A percentile compares a stretch with the other conserved stretches of the same genome.
phyloP scores from a whole-genome alignment of 2,329 filamentous ascomycete species.

The Spiromastix sp. region DNA sequence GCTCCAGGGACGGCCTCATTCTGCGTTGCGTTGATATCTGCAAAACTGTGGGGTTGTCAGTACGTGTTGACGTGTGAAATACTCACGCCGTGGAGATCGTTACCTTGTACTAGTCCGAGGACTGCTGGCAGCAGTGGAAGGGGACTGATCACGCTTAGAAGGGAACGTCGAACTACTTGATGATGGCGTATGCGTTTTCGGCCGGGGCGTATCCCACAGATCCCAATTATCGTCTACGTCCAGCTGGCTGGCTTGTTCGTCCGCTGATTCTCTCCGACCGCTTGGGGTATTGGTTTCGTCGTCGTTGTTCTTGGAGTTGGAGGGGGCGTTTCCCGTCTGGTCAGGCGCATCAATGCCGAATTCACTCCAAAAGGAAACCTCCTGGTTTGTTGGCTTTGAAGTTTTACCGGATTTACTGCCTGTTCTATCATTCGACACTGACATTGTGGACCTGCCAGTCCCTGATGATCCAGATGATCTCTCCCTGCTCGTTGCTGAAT shows the following conservation, averaged over 20 bases:
- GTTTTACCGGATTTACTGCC: conserved; percentile 29
- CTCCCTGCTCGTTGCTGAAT: conserved; percentile 24
- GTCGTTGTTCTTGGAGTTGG: conserved; percentile 16
- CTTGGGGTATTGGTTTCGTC: conserved; percentile 19
- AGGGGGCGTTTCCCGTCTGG: conserved; percentile 25
- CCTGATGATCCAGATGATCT: conserved; percentile 17
- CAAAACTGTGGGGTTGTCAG: conserved; percentile 22
- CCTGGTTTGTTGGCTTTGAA: conserved; percentile 31
- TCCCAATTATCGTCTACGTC: conserved; percentile 45
- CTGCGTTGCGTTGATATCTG: conserved; percentile 24
- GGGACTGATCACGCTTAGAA: conserved; percentile 37
- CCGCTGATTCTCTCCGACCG: conserved; percentile 17
- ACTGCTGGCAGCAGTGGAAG: conserved; percentile 36
- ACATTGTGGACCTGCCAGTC: conserved; percentile 15
- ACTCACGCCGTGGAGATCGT: neutral
- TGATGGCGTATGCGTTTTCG: conserved; percentile 31
- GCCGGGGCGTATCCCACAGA: conserved; percentile 43
- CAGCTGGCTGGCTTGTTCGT: conserved; percentile 25
- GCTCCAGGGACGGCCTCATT: conserved; percentile 18
- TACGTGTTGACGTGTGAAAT: neutral
- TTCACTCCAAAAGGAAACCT: conserved; percentile 40
- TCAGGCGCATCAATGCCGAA: conserved; percentile 40
- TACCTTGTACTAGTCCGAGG: conserved; percentile 46
- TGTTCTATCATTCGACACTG: conserved; percentile 21
- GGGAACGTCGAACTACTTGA: conserved; percentile 41